A percentile compares a stretch with the other conserved stretches of the same genome.
These are phyloP conservation scores for Calonectria henricotiae DNA, from an alignment of 2,329 filamentous ascomycete genomes.

Conservation along the genomic window DNA sequence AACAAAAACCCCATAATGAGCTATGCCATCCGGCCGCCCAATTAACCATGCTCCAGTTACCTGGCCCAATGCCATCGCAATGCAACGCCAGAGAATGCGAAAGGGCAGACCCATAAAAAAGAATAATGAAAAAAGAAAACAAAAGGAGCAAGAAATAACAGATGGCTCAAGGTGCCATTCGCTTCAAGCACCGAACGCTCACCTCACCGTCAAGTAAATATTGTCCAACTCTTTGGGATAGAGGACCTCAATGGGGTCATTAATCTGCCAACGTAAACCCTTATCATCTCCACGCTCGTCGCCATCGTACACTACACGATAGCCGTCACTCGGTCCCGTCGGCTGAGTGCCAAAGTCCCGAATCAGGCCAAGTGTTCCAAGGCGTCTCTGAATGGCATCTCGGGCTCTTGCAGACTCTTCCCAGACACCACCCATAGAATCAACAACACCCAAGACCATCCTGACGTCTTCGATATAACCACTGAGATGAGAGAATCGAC, in stretches of 20 bases:
- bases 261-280: constrained; percentile 58
- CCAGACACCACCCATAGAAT: constrained; percentile 74
- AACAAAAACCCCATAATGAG: constrained; percentile 29
- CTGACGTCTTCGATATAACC: constrained; percentile 70
- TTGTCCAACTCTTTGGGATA: constrained; percentile 61
- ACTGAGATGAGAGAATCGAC: constrained; percentile 67
- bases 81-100: constrained; percentile 46
- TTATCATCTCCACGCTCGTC: constrained; percentile 53
- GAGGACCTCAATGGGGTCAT: constrained; percentile 55
- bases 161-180: background rate
- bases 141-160: constrained; percentile 29
- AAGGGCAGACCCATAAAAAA: constrained; percentile 26
- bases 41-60: constrained; percentile 43
- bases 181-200: constrained; percentile 27
- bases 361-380: constrained; percentile 57
- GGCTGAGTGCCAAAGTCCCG: constrained; percentile 55
- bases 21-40: constrained; percentile 32
- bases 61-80: constrained; percentile 39
- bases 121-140: background rate
- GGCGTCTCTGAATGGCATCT: constrained; percentile 62
- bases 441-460: constrained; percentile 69
- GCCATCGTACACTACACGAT: constrained; percentile 52
- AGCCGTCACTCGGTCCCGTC: constrained; percentile 53
- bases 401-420: constrained; percentile 70
- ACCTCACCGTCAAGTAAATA: constrained; percentile 55